Evolutionary conservation across 345 rosid species (phyloP).

Genomic region (Rhodamnia argentea): DNA sequence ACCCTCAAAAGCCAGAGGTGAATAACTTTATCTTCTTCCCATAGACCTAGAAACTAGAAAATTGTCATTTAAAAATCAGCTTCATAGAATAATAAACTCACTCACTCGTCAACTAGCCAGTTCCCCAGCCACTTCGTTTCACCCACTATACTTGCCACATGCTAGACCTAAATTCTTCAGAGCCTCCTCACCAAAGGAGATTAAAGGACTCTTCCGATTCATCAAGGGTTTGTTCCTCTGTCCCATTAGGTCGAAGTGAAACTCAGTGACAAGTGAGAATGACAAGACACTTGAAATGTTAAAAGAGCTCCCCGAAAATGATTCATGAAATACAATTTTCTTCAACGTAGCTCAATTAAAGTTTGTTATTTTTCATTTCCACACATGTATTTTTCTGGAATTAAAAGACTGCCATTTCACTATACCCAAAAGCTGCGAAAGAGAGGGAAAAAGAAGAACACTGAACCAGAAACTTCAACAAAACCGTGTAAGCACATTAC

Average conservation of each 20-base stretch:
- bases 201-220: neutral
- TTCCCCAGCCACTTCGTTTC: neutral
- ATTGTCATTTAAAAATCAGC: neutral
- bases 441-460: neutral
- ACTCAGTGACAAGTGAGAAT: neutral
- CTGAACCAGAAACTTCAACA: neutral
- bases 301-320: neutral
- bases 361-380: neutral
- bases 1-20: neutral
- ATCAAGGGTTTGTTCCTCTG: neutral
- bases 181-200: neutral
- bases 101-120: neutral
- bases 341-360: neutral
- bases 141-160: neutral
- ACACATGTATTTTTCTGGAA: neutral
- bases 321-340: neutral
- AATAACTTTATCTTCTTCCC: neutral
- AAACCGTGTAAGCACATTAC: accelerated
- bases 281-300: neutral
- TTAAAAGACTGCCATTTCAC: neutral
- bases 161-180: neutral
- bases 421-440: neutral
- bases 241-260: neutral
- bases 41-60: neutral
- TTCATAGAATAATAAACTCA: neutral